Evolutionary conservation across 2,329 filamentous ascomycete genomes (phyloP).

Genomic region (Lasiodiplodia sp.): DNA sequence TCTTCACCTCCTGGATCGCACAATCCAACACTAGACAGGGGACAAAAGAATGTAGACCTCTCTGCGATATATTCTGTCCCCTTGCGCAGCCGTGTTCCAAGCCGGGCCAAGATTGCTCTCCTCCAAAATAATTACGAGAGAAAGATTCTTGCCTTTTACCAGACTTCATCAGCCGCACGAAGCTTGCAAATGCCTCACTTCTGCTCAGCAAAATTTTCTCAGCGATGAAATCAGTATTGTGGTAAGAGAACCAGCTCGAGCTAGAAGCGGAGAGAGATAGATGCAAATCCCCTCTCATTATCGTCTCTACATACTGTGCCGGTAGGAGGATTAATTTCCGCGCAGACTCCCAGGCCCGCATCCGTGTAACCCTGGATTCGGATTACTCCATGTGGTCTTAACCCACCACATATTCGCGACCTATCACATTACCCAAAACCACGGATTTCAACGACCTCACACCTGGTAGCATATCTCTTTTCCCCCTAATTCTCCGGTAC

Average conservation of each 20-base stretch:
- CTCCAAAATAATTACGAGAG: background rate
- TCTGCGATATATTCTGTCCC: too few relatives aligned
- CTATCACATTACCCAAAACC: too few relatives aligned
- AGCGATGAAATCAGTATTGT: background rate
- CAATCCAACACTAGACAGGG: background rate
- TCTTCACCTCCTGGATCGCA: background rate
- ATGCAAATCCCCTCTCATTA: background rate
- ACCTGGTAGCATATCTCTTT: too few relatives aligned
- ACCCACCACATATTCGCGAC: too few relatives aligned
- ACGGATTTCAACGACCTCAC: too few relatives aligned
- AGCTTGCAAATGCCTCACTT: background rate
- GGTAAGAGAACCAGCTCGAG: background rate
- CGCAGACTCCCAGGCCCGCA: too few relatives aligned
- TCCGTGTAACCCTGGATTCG: too few relatives aligned
- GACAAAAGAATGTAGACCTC: too few relatives aligned
- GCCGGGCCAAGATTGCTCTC: too few relatives aligned
- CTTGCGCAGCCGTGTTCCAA: background rate
- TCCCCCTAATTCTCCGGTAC: conserved; percentile 18
- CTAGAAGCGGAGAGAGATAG: background rate
- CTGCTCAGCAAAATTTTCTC: background rate
- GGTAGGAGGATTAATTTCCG: too few relatives aligned
- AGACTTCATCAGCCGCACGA: background rate
- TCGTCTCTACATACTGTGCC: background rate
- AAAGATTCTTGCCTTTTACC: background rate
- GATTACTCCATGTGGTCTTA: too few relatives aligned